Percentiles rank a stretch among this genome's conserved stretches.
phyloP scores from a whole-genome alignment of 306 rosid genomes.

The Prunus dulcis region DNA sequence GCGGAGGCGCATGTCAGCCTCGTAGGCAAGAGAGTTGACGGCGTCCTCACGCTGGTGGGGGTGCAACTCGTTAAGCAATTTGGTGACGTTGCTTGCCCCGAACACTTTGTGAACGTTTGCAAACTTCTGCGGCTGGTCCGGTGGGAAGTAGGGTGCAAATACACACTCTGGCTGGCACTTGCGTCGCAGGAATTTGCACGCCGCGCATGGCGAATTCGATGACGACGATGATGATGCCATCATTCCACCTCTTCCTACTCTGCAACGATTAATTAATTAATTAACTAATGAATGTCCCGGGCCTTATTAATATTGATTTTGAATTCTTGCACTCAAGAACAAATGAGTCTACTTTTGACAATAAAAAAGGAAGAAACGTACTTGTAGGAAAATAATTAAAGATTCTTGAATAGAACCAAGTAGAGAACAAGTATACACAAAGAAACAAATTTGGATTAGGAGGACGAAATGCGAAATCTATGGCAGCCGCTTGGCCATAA shows the following conservation, averaged over 20 bases:
- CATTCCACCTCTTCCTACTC: slow-evolving; percentile 17
- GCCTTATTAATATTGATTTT: neutral
- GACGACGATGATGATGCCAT: slow-evolving; percentile 50
- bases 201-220: slow-evolving; percentile 83
- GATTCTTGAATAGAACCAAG: neutral
- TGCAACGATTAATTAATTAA: neutral
- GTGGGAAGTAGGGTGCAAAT: slow-evolving; percentile 93
- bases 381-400: neutral
- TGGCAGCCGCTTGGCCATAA: neutral
- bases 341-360: neutral
- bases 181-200: slow-evolving; percentile 91
- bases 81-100: slow-evolving; percentile 92
- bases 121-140: slow-evolving; percentile 93
- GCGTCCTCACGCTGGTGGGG: slow-evolving; percentile 97
- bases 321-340: neutral
- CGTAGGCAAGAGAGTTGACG: slow-evolving; percentile 92
- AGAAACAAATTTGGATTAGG: neutral
- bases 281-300: neutral
- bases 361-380: neutral
- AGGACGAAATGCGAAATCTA: slow-evolving; percentile 1
- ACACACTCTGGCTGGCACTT: slow-evolving; percentile 95
- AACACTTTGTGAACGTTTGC: slow-evolving; percentile 91
- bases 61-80: slow-evolving; percentile 84
- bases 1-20: slow-evolving; percentile 95
- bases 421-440: neutral